Evolutionary conservation across 1,284 basidiomycete genomes (phyloP).

Genomic region (Mrakiaceae sp.): DNA sequence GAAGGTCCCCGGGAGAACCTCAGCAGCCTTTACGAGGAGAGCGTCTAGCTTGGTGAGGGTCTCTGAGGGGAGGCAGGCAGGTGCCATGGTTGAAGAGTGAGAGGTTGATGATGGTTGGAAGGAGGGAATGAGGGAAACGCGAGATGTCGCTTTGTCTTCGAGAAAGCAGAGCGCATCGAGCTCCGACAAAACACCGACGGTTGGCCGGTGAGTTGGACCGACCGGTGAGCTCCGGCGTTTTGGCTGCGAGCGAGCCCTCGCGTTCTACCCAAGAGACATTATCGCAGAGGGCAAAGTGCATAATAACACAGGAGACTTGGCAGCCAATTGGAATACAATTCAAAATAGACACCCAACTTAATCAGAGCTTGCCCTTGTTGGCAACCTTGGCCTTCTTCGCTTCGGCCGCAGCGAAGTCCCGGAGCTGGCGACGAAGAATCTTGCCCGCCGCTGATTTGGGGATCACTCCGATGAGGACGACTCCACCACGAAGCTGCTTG

Average conservation of each 20-base stretch:
- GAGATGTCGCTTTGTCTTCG: no score
- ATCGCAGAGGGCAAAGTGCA: no score
- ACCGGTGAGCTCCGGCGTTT: no score
- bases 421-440: conserved; percentile 19
- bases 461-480: conserved; percentile 20
- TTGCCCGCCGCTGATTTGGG: conserved; percentile 23
- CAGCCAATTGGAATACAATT: no score
- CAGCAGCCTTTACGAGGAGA: neutral
- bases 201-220: no score
- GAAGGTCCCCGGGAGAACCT: neutral
- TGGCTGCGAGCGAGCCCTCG: no score
- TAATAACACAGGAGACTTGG: no score
- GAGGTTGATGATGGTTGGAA: no score
- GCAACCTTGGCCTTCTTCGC: neutral
- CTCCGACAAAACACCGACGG: no score
- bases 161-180: no score
- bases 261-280: no score
- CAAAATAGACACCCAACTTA: neutral
- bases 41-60: neutral
- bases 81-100: neutral
- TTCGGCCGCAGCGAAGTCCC: conserved; percentile 10
- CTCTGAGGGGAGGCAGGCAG: neutral
- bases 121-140: neutral
- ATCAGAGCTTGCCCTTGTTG: conserved; percentile 16
- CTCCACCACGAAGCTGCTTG: conserved; percentile 31